phyloP scores from a whole-genome alignment of 2,329 filamentous ascomycete species.

The Graphilbum sp. region DNA sequence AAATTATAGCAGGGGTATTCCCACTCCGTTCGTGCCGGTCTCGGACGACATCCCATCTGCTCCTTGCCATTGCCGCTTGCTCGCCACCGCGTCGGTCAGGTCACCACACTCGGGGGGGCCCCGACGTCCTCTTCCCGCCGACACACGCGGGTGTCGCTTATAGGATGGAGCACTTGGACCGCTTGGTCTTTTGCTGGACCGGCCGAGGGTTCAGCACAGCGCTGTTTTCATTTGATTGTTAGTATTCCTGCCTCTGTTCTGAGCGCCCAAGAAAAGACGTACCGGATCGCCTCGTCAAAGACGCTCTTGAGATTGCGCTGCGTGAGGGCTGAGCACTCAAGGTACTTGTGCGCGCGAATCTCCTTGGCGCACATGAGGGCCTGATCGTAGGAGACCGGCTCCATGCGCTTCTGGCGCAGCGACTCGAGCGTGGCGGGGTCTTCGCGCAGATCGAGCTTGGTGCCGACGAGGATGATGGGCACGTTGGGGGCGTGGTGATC shows the following conservation, averaged over 20 bases:
- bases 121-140: not conserved
- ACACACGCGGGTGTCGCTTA: slow-evolving; percentile 21
- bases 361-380: slow-evolving; percentile 80
- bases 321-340: slow-evolving; percentile 93
- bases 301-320: slow-evolving; percentile 97
- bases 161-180: slow-evolving; percentile 53
- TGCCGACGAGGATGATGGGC: slow-evolving; percentile 93
- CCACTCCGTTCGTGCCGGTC: slow-evolving; percentile 8
- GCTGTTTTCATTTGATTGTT: no score
- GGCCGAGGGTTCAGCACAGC: slow-evolving; percentile 57
- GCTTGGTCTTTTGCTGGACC: slow-evolving; percentile 39
- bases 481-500: slow-evolving; percentile 97
- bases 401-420: slow-evolving; percentile 83
- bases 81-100: no score
- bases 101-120: no score
- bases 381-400: slow-evolving; percentile 90
- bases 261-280: no score
- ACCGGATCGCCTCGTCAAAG: slow-evolving; percentile 98
- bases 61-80: not conserved
- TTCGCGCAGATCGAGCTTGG: slow-evolving; percentile 90
- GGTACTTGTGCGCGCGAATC: slow-evolving; percentile 90
- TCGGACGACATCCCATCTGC: not conserved
- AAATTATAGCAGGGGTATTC: slow-evolving; percentile 10
- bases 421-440: slow-evolving; percentile 68
- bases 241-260: no score